Evolutionary conservation across 2,329 filamentous ascomycete species (phyloP), one percentile per base, ranked within the genome.

Genomic region (Fusarium compactum): DNA sequence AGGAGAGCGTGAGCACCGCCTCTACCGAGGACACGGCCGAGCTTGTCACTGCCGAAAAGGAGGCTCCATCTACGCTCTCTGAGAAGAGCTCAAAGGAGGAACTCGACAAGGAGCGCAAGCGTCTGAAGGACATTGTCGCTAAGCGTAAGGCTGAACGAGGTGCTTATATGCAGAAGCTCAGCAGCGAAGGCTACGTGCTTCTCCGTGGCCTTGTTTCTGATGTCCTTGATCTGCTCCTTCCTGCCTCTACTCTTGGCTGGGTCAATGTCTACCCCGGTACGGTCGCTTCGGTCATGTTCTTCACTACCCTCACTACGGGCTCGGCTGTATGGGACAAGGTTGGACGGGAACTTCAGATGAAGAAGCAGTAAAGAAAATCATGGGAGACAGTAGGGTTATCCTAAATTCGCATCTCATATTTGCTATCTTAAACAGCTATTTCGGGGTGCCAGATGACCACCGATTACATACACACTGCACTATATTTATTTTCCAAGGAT

Each of bases 231-330:
- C 76, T 92, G 48, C 74, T 89, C 6, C 81, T 92, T 32, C 91
- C 92, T 0, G 87, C 87, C 0, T 81, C 82, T 8, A 80, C 86
- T 1, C 79, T 92, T 16, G 89, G 89, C 0, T 92, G 90, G 90
- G 78, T 90, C 27, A 77, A 82, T 0, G 80, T 85, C 2, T 80
- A 84, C 12, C 78, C 84, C 0, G 83, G 86, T 5, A 80, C 83
- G 2, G 85, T 92, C 2, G 89, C 87, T 2, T 58, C 85, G 15
- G 84, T 85, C 11, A 91, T 90, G 85, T 79, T 91, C 22, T 73
- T 87, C 24, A 90, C 89, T 53, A 91, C 90, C 1, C 47, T 91
- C 6, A 75, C 93, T 47, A 89, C 89, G 12, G 85, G 86, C 2
- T 76, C 81, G 68, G 87, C 89, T 69, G 85, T 90, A 4, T 93